phyloP scores from a whole-genome alignment of 306 rosid genomes.

The Ochetophila trinervis region DNA sequence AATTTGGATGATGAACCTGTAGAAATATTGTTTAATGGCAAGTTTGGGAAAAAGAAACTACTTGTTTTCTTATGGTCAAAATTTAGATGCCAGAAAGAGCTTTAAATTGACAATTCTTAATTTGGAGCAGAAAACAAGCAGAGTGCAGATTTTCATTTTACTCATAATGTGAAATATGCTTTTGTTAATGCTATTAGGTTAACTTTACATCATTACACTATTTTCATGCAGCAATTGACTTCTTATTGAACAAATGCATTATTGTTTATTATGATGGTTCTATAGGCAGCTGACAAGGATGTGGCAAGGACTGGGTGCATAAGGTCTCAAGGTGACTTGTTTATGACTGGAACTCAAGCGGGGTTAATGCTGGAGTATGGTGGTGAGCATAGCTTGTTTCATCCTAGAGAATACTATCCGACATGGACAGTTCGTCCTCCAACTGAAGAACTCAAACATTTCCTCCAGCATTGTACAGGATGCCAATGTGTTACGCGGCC shows the following conservation, averaged over 20 bases:
- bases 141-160: no score
- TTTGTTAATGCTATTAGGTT: background rate
- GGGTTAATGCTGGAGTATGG: conserved; percentile 43
- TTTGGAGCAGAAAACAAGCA: no score
- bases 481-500: conserved; percentile 70
- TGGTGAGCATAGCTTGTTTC: conserved; percentile 38
- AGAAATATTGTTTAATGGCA: no score
- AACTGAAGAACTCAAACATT: conserved; percentile 55
- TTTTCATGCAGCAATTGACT: background rate
- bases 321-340: conserved; percentile 86
- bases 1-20: no score
- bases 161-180: no score
- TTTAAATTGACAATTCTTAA: no score
- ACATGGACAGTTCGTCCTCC: conserved; percentile 67
- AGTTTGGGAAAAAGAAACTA: no score
- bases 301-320: conserved; percentile 53
- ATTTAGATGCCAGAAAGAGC: no score
- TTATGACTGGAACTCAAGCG: conserved; percentile 57
- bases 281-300: conserved; percentile 83
- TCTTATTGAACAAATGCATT: conserved; percentile 8
- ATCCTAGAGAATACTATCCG: conserved; percentile 61
- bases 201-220: background rate
- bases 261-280: background rate
- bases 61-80: no score
- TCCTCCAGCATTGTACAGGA: conserved; percentile 70